Conservation (phyloP, 192 early-diverging fungal species). For the Jimgerdemannia flammicorona region DNA sequence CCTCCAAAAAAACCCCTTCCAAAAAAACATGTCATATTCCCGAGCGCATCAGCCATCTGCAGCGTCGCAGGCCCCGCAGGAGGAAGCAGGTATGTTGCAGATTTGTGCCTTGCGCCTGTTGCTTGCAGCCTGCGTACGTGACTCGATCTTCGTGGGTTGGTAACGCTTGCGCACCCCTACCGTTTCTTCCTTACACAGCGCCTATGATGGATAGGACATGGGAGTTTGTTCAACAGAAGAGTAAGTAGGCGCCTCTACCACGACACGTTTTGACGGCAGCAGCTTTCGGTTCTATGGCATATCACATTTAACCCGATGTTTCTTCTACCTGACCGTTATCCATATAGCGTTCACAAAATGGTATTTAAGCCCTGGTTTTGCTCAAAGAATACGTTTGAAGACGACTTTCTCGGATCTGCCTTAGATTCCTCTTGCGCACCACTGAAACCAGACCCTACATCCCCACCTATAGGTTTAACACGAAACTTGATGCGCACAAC, state of each 20-base stretch:
- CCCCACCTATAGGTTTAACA: slow-evolving; percentile 64
- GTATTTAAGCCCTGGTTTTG: slow-evolving; percentile 23
- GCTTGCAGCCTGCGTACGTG: no score
- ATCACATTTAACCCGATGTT: background rate
- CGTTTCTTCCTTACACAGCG: slow-evolving; percentile 21
- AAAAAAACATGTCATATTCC: slow-evolving; percentile 9
- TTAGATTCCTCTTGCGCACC: no score
- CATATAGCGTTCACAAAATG: slow-evolving; percentile 79
- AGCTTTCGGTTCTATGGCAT: no score
- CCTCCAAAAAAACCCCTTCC: background rate
- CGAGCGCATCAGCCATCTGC: slow-evolving; percentile 22
- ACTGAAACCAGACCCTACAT: background rate
- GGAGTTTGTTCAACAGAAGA: slow-evolving; percentile 93
- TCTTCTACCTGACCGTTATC: slow-evolving; percentile 1
- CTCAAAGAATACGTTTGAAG: background rate
- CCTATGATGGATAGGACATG: slow-evolving; percentile 71
- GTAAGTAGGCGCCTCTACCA: slow-evolving; percentile 38
- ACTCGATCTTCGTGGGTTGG: no score
- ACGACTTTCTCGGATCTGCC: no score
- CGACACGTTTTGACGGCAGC: background rate
- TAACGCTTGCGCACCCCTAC: no score
- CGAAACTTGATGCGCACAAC: slow-evolving; percentile 55
- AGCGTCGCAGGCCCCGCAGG: slow-evolving; percentile 48
- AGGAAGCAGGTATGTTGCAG: slow-evolving; percentile 41
- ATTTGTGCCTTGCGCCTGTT: no score